phyloP scores from a whole-genome alignment of 345 rosid species.

The Arabidopsis arenosa region DNA sequence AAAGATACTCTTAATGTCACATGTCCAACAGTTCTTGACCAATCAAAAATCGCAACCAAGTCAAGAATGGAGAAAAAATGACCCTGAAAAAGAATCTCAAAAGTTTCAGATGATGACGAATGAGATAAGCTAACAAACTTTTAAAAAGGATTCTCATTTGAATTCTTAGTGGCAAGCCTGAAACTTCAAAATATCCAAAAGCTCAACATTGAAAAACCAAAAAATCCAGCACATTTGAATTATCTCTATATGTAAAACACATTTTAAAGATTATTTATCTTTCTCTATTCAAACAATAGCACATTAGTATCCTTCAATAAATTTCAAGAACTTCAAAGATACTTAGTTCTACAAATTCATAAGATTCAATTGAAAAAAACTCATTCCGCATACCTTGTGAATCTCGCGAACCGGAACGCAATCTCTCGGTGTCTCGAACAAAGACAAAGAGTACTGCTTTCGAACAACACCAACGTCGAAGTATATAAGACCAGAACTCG shows the following conservation, averaged over 20 bases:
- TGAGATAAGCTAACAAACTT: constrained; percentile 3
- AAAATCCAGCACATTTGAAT: not conserved
- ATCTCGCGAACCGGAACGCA: constrained; percentile 54
- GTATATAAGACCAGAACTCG: constrained; percentile 85
- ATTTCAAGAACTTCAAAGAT: not conserved
- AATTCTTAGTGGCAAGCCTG: constrained; percentile 14
- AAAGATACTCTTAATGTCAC: not conserved
- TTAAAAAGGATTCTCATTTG: not conserved
- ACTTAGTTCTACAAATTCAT: constrained; percentile 6
- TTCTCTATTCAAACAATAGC: not conserved
- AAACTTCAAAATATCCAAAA: constrained; percentile 1
- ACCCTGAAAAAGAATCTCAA: not conserved
- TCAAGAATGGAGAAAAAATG: constrained; percentile 18
- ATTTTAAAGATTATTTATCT: not conserved
- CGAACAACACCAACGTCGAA: constrained; percentile 88
- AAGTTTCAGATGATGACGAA: not conserved
- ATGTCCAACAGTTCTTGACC: not conserved
- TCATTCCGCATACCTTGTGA: constrained; percentile 19
- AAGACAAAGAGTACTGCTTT: constrained; percentile 83
- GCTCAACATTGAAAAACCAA: not conserved
- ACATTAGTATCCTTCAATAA: not conserved
- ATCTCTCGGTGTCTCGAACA: constrained; percentile 84
- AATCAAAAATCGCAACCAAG: not conserved
- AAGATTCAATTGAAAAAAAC: not conserved
- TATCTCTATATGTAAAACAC: not conserved